Base-by-base conservation (phyloP, 2,329 filamentous ascomycete species). In the Mollisia scopiformis region DNA sequence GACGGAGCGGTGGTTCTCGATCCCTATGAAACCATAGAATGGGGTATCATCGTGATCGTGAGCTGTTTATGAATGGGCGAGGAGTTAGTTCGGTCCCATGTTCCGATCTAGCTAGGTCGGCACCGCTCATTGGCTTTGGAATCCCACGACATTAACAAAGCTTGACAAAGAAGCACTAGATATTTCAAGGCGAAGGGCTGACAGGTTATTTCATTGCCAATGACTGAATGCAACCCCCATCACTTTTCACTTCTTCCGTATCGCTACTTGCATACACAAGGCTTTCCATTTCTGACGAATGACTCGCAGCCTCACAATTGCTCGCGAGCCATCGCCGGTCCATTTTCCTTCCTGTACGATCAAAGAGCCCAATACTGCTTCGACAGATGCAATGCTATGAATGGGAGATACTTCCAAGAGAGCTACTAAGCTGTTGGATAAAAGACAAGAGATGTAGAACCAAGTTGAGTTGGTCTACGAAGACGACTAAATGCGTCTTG, bases 401-500 rank as follows among this genome's bases (percentile, higher is more conserved):
- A 30, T 25, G 30, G 46, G 53, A 30, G 55, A 58, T 55, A 61
- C 41, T 57, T 58, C 59, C 59, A 62, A 31, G 33, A 31, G 33
- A 63, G 62, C 64, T 61, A 67, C 67, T 69, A 61, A 61, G 69
- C 59, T 57, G 55, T 55, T 31, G 59, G 62, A 58, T 46, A 58
- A 59, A 66, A 71, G 47, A 73, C 75, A 74, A 72, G 74, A 75
- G 75, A 76, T 71, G 70, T 76, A 78, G 77, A 72, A 77, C 82
- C 84, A 87, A 81, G 87, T 90, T 90, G 86, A 90, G 84, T 79
- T 86, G 81, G 81, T 79, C 78, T 80, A 79, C 80, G 72, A 76
- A 84, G 79, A 84, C 78, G 80, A 80, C 76, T 76, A 75, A 80
- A 81, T n/a, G 80, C 82, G 82, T 82, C 84, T 85, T 88, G 85